Base-by-base conservation (phyloP, 352 stramenopile species). In the Peronosclerospora sorghi region DNA sequence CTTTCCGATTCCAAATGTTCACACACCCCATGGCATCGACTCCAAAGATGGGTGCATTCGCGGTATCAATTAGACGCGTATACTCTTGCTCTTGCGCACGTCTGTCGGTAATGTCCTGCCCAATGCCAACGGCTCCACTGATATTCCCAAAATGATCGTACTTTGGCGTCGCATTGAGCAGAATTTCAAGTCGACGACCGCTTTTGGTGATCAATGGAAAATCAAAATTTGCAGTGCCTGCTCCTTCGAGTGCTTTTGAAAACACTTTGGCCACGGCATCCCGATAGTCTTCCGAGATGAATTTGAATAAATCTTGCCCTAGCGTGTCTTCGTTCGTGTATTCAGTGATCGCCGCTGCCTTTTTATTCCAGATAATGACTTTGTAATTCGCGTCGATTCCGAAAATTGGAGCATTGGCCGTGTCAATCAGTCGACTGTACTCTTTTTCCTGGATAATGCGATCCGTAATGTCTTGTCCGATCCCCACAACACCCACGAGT, bases 281-380 rank as follows among this genome's bases (percentile, higher is more conserved):
- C 5, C 70, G 76, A 18, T 75, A 81, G 21, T 87, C 65, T 27
- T 73, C 55, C 21, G 70, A 57, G 28, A 87, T 86, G 40, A 86
- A 91, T 8, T 56, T 65, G 28, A 88, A 40, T 0, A 93, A 52
- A 28, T 87, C 54, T 24, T 83, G 54, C 10, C 78, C 87, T 35
- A 96, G 86, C 4, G 86, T 83, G 41, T 97, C 78, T 14, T 86
- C 54, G 20, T 82, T 79, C 12, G 67, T 66, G 54, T 95, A 97
- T 44, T 93, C 84, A 4, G 86, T 96, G 37, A 89, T 83, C 1
- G 69, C 77, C 0, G 74, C 73, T 0, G 82, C 86, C 53, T 95
- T 95, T 40, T 96, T 85, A 54, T 97, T 97, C 91, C 91, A 97
- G 52, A 93, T 83, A 10, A 83, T 87, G 24, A 94, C 81, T 14